Evolutionary conservation across 2,329 filamentous ascomycete genomes (phyloP).

Genomic region (Pseudogymnoascus sp.): DNA sequence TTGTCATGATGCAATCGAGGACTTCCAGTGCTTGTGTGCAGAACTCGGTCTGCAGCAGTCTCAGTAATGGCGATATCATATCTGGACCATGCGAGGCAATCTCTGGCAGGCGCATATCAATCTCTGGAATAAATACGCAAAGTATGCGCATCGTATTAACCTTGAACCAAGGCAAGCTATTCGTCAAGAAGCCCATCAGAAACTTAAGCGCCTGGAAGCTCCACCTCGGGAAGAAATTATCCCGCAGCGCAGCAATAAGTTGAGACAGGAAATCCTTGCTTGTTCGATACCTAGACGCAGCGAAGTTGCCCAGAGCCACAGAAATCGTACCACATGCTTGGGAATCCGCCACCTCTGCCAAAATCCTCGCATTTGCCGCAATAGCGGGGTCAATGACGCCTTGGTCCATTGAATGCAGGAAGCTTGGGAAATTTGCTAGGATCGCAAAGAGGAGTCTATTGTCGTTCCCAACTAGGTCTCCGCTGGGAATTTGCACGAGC

Average conservation of each 20-base stretch:
- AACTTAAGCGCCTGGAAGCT: constrained; percentile 86
- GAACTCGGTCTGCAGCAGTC: constrained; percentile 85
- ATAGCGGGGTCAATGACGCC: constrained; percentile 48
- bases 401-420: constrained; percentile 72
- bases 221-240: constrained; percentile 71
- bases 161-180: constrained; percentile 83
- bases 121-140: constrained; percentile 74
- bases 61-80: constrained; percentile 84
- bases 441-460: constrained; percentile 76
- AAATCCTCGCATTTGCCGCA: constrained; percentile 58
- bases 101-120: constrained; percentile 88
- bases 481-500: constrained; percentile 71
- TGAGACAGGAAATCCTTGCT: constrained; percentile 71
- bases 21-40: constrained; percentile 90
- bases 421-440: constrained; percentile 86
- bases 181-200: constrained; percentile 84
- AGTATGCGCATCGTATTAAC: constrained; percentile 88
- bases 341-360: constrained; percentile 66
- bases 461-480: constrained; percentile 73
- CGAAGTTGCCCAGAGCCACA: constrained; percentile 63
- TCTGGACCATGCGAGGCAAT: constrained; percentile 89
- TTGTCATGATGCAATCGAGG: constrained; percentile 89
- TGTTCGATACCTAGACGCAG: constrained; percentile 57
- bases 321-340: constrained; percentile 64
- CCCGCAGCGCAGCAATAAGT: constrained; percentile 65